Conservation (phyloP, 2,329 filamentous ascomycete genomes). For the Exophiala alcalophila region DNA sequence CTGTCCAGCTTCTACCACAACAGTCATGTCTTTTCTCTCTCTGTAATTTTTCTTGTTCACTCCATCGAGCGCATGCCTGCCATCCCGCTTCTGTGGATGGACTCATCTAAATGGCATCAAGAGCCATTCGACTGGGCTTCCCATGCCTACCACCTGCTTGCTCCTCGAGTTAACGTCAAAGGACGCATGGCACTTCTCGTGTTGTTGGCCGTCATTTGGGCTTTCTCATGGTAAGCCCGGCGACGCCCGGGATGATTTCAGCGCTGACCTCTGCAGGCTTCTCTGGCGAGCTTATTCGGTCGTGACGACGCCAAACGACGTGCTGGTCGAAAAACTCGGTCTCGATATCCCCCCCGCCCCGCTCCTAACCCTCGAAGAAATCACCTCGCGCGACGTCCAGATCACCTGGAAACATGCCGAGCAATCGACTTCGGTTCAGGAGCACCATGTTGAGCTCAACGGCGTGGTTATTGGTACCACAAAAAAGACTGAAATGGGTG, state of each 20-base stretch:
- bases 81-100: conserved; percentile 31
- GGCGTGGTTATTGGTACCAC: conserved; percentile 85
- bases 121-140: conserved; percentile 46
- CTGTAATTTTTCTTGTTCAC: no score
- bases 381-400: conserved; percentile 80
- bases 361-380: conserved; percentile 83
- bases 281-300: conserved; percentile 83
- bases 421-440: conserved; percentile 66
- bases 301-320: conserved; percentile 82
- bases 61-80: conserved; percentile 28
- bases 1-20: no score
- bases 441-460: conserved; percentile 90
- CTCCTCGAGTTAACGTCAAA: conserved; percentile 47
- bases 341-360: conserved; percentile 90
- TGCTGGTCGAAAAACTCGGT: conserved; percentile 85
- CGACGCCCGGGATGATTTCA: no score
- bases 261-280: conserved; percentile 56
- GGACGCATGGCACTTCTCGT: conserved; percentile 51
- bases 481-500: conserved; percentile 75
- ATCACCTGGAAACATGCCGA: conserved; percentile 84
- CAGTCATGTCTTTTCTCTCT: no score
- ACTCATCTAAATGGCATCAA: conserved; percentile 43
- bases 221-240: conserved; percentile 46
- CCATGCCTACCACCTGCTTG: conserved; percentile 46
- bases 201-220: conserved; percentile 47